phyloP scores from a whole-genome alignment of 2,329 filamentous ascomycete species.

The Colletotrichum costaricense region DNA sequence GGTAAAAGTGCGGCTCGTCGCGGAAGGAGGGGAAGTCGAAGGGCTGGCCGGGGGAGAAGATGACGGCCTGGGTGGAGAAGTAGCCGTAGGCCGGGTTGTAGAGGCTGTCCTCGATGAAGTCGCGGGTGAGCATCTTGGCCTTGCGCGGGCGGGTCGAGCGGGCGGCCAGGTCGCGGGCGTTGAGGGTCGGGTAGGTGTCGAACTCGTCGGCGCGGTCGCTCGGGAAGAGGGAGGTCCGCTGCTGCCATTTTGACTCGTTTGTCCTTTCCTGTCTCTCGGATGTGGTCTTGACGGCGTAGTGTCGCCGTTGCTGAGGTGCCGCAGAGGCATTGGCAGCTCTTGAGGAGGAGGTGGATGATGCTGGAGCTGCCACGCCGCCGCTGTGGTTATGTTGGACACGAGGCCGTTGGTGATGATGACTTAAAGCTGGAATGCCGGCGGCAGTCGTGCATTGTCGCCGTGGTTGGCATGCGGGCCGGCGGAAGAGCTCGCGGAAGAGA shows the following conservation, averaged over 20 bases:
- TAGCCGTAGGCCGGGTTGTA: conserved; percentile 97
- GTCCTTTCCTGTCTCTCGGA: conserved; percentile 44
- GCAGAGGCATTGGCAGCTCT: conserved; percentile 27
- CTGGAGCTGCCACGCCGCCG: conserved; percentile 26
- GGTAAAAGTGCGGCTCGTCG: conserved; percentile 88
- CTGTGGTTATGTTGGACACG: conserved; percentile 1
- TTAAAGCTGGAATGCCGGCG: conserved; percentile 40
- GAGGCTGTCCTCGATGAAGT: conserved; percentile 97
- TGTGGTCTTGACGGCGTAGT: conserved; percentile 37
- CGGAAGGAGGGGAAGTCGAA: conserved; percentile 87
- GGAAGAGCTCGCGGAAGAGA: conserved; percentile 88
- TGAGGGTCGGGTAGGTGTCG: conserved; percentile 84
- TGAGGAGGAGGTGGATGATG: conserved; percentile 40
- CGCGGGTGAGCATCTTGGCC: conserved; percentile 96
- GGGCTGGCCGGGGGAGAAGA: conserved; percentile 91
- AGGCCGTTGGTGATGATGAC: conserved; percentile 3
- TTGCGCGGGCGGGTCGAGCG: conserved; percentile 81
- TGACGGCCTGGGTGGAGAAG: conserved; percentile 95
- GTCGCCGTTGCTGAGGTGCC: conserved; percentile 42
- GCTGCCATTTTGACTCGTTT: conserved; percentile 85
- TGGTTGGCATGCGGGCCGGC: conserved; percentile 74
- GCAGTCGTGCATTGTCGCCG: conserved; percentile 50
- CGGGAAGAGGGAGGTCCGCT: conserved; percentile 80
- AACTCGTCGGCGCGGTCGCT: conserved; percentile 85
- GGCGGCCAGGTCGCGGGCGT: conserved; percentile 79